Percentiles rank a stretch among this genome's conserved stretches.
Conservation (phyloP, 2,329 filamentous ascomycete genomes). For the Fusarium anthophilum region DNA sequence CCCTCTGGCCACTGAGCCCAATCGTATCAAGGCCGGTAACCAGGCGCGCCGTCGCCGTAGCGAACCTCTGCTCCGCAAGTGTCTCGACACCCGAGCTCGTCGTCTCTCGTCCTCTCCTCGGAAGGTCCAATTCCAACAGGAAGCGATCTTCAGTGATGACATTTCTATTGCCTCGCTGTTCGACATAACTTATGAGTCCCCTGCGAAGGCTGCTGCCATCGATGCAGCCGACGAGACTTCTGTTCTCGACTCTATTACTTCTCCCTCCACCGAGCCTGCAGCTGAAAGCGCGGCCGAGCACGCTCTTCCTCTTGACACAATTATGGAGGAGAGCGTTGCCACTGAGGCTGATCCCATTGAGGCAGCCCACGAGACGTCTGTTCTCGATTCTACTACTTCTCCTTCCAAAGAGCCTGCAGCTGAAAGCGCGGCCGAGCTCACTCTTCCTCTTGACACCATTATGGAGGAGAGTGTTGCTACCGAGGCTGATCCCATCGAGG, state of each 20-base stretch:
- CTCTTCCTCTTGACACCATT: background rate
- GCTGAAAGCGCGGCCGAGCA: background rate
- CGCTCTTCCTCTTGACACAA: background rate
- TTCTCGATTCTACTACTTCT: background rate
- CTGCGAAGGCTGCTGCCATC: background rate
- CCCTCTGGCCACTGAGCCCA: slow-evolving; percentile 28
- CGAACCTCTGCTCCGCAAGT: slow-evolving; percentile 47
- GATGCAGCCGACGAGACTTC: background rate
- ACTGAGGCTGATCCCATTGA: background rate
- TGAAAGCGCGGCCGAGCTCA: background rate
- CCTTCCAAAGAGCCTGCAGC: background rate
- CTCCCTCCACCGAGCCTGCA: background rate
- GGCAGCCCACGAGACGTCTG: background rate
- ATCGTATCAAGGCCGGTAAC: slow-evolving; percentile 37
- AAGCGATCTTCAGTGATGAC: slow-evolving; percentile 29
- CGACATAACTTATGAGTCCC: background rate
- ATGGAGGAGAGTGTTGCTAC: background rate
- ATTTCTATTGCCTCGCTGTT: slow-evolving; percentile 16
- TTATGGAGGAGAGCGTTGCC: background rate
- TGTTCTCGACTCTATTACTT: background rate
- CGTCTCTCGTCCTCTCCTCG: slow-evolving; percentile 45
- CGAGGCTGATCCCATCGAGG: background rate
- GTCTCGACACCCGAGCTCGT: slow-evolving; percentile 34
- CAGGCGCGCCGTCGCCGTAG: slow-evolving; percentile 45
- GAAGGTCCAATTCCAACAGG: slow-evolving; percentile 37